A percentile compares a stretch with the other conserved stretches of the same genome.
Evolutionary conservation across 2,329 filamentous ascomycete species (phyloP).

Genomic region (Trichoderma sp.): DNA sequence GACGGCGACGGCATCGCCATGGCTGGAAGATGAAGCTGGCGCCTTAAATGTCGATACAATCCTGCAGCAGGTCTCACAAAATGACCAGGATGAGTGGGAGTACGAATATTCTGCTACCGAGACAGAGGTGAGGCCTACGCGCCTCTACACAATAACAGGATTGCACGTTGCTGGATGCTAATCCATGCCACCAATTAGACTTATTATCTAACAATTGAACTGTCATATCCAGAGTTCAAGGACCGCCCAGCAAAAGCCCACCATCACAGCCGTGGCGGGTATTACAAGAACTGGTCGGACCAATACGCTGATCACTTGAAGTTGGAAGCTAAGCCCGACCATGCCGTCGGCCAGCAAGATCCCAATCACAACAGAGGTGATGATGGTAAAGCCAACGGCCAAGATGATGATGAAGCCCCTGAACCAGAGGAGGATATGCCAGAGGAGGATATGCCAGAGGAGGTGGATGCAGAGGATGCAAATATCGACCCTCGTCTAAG

Average conservation of each 20-base stretch:
- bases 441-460: neutral
- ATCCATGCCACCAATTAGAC: conserved; percentile 41
- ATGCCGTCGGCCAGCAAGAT: conserved; percentile 5
- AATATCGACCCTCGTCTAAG: conserved; percentile 38
- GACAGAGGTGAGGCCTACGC: conserved; percentile 47
- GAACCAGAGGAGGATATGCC: neutral
- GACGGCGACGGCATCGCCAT: neutral
- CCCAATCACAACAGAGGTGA: conserved; percentile 18
- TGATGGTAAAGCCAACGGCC: conserved; percentile 6
- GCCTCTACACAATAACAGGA: too few species aligned
- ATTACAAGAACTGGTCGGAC: conserved; percentile 43
- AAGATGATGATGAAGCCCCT: conserved; percentile 22
- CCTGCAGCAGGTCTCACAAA: conserved; percentile 27
- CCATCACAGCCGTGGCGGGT: conserved; percentile 43
- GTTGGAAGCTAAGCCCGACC: conserved; percentile 6
- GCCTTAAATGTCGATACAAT: conserved; percentile 30
- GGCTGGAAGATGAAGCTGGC: conserved; percentile 27
- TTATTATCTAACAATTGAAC: conserved; percentile 61
- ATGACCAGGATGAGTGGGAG: conserved; percentile 61
- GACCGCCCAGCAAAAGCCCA: conserved; percentile 40
- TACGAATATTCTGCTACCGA: conserved; percentile 65
- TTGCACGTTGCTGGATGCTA: neutral
- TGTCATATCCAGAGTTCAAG: conserved; percentile 59
- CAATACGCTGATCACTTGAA: conserved; percentile 26
- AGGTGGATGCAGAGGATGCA: conserved; percentile 26